These are phyloP conservation scores for Raphanus sativus DNA, from an alignment of 345 rosid genomes.

Conservation along the genomic window DNA sequence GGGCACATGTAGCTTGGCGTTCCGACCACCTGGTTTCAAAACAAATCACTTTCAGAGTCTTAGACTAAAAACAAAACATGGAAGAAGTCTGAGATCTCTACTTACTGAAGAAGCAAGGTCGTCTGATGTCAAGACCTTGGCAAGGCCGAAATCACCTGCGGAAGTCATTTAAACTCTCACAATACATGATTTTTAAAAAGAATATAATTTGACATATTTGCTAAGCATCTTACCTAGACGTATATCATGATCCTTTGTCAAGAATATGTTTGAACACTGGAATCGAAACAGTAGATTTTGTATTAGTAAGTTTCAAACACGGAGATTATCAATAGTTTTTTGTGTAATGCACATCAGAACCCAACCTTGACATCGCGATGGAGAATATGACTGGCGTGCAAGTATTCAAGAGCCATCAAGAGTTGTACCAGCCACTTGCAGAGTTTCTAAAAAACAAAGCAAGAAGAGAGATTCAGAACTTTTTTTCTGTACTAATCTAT, in stretches of 20 bases:
- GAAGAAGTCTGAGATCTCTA: not conserved
- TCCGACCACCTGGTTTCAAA: constrained; percentile 78
- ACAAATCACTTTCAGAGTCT: constrained; percentile 1
- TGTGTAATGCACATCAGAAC: not conserved
- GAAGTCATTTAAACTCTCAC: not conserved
- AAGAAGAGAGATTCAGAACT: constrained; percentile 12
- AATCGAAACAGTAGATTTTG: constrained; percentile 7
- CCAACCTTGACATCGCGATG: constrained; percentile 98
- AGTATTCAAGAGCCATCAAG: constrained; percentile 95
- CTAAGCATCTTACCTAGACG: constrained; percentile 74
- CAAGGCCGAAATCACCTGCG: constrained; percentile 99
- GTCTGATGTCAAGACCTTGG: constrained; percentile 92
- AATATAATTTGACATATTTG: not conserved
- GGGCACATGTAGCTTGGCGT: constrained; percentile 99
- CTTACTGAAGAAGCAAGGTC: constrained; percentile 98
- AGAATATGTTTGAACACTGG: constrained; percentile 94
- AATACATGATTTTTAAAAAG: not conserved
- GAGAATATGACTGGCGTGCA: constrained; percentile 87
- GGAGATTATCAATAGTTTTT: not conserved
- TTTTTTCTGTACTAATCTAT: not conserved
- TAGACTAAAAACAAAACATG: constrained; percentile 5
- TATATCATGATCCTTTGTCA: constrained; percentile 87
- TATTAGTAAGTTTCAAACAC: constrained; percentile 3
- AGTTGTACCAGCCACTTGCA: constrained; percentile 98
- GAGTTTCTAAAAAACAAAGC: constrained; percentile 62